phyloP scores from a whole-genome alignment of 139 green algal genomes.

The Chlamydomonas incerta region DNA sequence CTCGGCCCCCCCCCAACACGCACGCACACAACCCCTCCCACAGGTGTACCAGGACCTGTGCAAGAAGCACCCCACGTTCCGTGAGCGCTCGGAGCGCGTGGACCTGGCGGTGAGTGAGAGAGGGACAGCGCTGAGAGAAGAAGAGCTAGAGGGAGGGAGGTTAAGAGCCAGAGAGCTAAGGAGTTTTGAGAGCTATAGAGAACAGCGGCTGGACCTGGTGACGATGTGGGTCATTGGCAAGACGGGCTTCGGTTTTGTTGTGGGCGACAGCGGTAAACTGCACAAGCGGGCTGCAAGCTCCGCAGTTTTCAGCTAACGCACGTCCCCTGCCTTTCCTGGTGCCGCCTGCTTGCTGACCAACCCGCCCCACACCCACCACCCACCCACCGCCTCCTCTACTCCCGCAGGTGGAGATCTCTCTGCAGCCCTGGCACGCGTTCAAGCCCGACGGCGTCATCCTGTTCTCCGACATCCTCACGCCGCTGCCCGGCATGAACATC shows the following conservation, averaged over 20 bases:
- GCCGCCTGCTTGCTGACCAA: no score
- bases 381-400: not conserved
- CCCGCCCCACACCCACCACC: not conserved
- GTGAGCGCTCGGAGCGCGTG: slow-evolving; percentile 90
- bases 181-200: no score
- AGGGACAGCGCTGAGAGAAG: not conserved
- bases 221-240: no score
- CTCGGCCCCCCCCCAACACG: no score
- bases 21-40: no score
- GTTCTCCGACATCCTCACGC: slow-evolving; percentile 96
- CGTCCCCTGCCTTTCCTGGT: no score
- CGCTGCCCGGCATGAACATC: slow-evolving; percentile 95
- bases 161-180: no score
- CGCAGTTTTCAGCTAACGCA: no score
- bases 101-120: slow-evolving; percentile 82
- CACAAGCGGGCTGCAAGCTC: no score
- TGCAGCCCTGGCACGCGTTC: slow-evolving; percentile 95
- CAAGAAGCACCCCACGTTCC: slow-evolving; percentile 93
- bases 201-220: no score
- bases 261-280: no score
- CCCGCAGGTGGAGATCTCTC: slow-evolving; percentile 85
- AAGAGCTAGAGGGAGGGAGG: not conserved
- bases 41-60: slow-evolving; percentile 94
- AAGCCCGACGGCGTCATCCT: slow-evolving; percentile 95
- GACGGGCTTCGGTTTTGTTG: no score